A percentile compares a stretch with the other conserved stretches of the same genome.
phyloP scores from a whole-genome alignment of 2,329 filamentous ascomycete species.

The Ceratocystis cacaofunesta region DNA sequence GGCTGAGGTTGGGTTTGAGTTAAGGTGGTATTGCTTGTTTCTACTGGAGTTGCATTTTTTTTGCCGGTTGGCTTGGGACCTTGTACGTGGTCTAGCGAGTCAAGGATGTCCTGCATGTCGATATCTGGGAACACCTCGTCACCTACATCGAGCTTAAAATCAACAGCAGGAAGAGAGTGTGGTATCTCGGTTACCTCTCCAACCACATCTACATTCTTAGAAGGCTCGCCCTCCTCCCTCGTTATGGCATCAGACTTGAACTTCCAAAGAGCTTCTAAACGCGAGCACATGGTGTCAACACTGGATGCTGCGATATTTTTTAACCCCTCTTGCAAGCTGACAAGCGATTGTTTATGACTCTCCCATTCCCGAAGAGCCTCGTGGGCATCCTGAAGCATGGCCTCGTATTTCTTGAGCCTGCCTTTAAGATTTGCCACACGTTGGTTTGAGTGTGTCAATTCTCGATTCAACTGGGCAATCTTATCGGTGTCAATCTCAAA shows the following conservation, averaged over 20 bases:
- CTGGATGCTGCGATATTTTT: slow-evolving; percentile 7
- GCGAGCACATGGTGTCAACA: slow-evolving; percentile 6
- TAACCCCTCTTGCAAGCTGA: slow-evolving; percentile 8
- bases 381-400: slow-evolving; percentile 6
- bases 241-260: background rate
- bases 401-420: background rate
- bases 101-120: slow-evolving; percentile 13
- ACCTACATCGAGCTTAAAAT: background rate
- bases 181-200: background rate
- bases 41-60: background rate
- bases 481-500: background rate
- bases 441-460: slow-evolving; percentile 16
- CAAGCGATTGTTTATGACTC: slow-evolving; percentile 7
- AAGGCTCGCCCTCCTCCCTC: background rate
- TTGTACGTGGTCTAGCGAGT: slow-evolving; percentile 13
- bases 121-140: slow-evolving; percentile 15
- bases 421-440: slow-evolving; percentile 16
- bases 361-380: slow-evolving; percentile 15
- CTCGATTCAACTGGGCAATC: background rate
- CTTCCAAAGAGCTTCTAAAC: slow-evolving; percentile 10
- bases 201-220: background rate
- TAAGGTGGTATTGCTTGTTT: background rate
- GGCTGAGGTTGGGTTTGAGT: background rate
- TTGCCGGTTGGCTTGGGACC: slow-evolving; percentile 8
- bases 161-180: background rate